phyloP scores from a whole-genome alignment of 805 yeast species.

The Komagataella populi region DNA sequence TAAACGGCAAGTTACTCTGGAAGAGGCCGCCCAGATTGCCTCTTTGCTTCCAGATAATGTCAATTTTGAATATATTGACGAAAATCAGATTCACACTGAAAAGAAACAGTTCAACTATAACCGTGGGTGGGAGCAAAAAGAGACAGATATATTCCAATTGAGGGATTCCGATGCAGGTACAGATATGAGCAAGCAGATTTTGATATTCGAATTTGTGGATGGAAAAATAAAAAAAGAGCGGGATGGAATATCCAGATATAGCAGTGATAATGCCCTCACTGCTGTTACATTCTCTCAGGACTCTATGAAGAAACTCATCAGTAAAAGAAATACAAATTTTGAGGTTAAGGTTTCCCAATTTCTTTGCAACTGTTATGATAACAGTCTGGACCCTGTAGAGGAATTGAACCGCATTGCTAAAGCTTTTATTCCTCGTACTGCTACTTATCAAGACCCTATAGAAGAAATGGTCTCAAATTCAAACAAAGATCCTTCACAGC shows the following conservation, averaged over 20 bases:
- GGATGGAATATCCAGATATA: slow-evolving; percentile 22
- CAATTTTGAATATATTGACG: slow-evolving; percentile 65
- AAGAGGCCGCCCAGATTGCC: slow-evolving; percentile 54
- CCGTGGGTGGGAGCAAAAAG: slow-evolving; percentile 41
- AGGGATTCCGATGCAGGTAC: slow-evolving; percentile 22
- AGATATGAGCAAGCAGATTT: slow-evolving; percentile 31
- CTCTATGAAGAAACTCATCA: slow-evolving; percentile 47
- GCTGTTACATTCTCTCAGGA: slow-evolving; percentile 38
- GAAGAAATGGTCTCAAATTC: slow-evolving; percentile 33
- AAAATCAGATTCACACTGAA: slow-evolving; percentile 38
- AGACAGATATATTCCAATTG: slow-evolving; percentile 35
- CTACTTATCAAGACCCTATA: slow-evolving; percentile 45
- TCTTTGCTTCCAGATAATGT: slow-evolving; percentile 57
- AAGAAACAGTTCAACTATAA: slow-evolving; percentile 27
- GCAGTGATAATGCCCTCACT: slow-evolving; percentile 3
- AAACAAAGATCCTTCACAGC: slow-evolving; percentile 1
- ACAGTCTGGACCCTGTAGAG: slow-evolving; percentile 22
- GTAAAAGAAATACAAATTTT: slow-evolving; percentile 43
- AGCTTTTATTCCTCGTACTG: slow-evolving; percentile 30
- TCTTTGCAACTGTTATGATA: slow-evolving; percentile 17
- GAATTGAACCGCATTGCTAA: slow-evolving; percentile 23
- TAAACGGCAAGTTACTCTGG: slow-evolving; percentile 24
- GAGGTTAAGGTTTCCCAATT: slow-evolving; percentile 22
- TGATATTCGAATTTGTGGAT: slow-evolving; percentile 70
- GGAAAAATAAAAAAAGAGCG: slow-evolving; percentile 34